Percentiles rank a stretch among this genome's conserved stretches.
These are phyloP conservation scores for Daldinia loculata DNA, from an alignment of 495 filamentous ascomycete species.

Conservation along the genomic window DNA sequence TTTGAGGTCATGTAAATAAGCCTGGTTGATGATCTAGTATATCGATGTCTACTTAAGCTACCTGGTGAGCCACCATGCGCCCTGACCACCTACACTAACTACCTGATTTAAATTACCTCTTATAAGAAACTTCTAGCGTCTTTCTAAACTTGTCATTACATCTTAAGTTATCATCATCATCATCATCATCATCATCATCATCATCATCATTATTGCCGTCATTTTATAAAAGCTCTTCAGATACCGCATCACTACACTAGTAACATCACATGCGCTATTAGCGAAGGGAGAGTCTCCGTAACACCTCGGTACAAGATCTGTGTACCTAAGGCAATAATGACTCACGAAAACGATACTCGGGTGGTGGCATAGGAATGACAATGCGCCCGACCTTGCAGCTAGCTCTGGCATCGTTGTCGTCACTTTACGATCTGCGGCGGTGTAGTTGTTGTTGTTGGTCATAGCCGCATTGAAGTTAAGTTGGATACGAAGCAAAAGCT, in stretches of 20 bases:
- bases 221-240: background rate
- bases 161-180: background rate
- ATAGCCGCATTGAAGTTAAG: background rate
- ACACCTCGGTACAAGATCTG: background rate
- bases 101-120: background rate
- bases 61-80: background rate
- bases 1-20: no score
- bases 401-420: background rate
- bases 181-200: background rate
- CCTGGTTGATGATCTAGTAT: background rate
- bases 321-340: background rate
- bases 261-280: background rate
- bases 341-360: background rate
- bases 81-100: background rate
- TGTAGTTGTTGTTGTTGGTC: constrained; percentile 4
- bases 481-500: background rate
- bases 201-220: background rate
- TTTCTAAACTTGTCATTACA: no score
- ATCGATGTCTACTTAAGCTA: background rate
- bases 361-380: background rate
- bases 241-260: background rate
- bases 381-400: background rate
- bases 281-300: background rate
- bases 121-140: background rate
- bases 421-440: background rate